phyloP scores from a whole-genome alignment of 225 moss, liverwort and hornwort species.

The Sphagnum contortum region DNA sequence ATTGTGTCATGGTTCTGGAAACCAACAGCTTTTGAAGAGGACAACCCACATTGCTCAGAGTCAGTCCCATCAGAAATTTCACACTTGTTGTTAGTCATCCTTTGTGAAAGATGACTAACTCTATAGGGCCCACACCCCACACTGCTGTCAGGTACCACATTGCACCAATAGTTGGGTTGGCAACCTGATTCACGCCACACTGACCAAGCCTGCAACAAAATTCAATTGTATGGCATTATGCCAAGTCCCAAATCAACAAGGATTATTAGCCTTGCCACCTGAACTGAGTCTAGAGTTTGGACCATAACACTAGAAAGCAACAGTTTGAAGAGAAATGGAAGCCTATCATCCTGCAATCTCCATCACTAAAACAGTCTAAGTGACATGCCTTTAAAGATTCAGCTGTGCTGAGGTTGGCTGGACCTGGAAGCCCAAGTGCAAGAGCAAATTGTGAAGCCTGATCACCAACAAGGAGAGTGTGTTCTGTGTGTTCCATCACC shows the following conservation, averaged over 20 bases:
- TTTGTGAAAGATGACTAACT: conserved; percentile 10
- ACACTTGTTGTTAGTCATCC: not conserved
- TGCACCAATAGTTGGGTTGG: conserved; percentile 93
- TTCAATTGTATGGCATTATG: not conserved
- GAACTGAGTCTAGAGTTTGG: no score
- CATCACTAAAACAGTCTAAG: no score
- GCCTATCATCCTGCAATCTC: no score
- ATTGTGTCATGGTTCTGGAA: conserved; percentile 85
- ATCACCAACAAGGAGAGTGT: conserved; percentile 80
- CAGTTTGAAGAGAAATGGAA: not conserved
- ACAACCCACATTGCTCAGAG: conserved; percentile 15
- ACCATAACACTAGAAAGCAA: not conserved
- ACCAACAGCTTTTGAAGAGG: conserved; percentile 42
- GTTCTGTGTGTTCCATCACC: conserved; percentile 91
- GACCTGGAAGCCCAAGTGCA: conserved; percentile 74
- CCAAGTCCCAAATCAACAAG: not conserved
- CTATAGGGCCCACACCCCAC: conserved; percentile 75
- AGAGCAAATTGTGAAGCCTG: conserved; percentile 74
- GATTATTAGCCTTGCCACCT: no score
- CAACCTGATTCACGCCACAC: conserved; percentile 55
- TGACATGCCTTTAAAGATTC: conserved; percentile 49
- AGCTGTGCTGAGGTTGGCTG: conserved; percentile 71
- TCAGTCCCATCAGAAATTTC: conserved; percentile 9
- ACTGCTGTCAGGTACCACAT: conserved; percentile 60
- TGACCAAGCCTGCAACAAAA: conserved; percentile 43